Evolutionary conservation across 2,329 filamentous ascomycete genomes (phyloP).

Genomic region (Nothopassalora personata): DNA sequence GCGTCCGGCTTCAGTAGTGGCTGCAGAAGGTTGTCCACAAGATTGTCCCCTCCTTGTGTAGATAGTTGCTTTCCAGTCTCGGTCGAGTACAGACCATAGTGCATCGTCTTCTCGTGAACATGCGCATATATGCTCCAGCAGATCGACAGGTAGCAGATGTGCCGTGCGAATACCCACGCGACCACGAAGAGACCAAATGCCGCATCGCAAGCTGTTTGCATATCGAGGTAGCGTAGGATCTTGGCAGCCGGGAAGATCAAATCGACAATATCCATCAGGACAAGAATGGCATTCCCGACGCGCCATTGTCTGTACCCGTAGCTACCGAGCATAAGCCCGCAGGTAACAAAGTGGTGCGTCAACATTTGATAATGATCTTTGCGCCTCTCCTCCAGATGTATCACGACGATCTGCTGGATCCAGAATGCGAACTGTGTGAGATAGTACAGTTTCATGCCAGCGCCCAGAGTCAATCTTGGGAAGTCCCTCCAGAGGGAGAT

Average conservation of each 20-base stretch:
- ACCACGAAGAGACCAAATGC: slow-evolving; percentile 82
- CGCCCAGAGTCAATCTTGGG: slow-evolving; percentile 70
- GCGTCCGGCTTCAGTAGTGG: slow-evolving; percentile 68
- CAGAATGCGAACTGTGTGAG: slow-evolving; percentile 87
- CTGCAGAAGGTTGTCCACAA: slow-evolving; percentile 59
- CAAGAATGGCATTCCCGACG: slow-evolving; percentile 81
- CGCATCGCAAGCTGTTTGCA: slow-evolving; percentile 68
- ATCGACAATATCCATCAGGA: slow-evolving; percentile 91
- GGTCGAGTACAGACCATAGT: slow-evolving; percentile 62
- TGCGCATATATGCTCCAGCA: slow-evolving; percentile 77
- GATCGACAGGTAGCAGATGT: slow-evolving; percentile 71
- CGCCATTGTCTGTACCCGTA: slow-evolving; percentile 84
- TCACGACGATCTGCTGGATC: slow-evolving; percentile 88
- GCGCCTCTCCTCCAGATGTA: slow-evolving; percentile 87
- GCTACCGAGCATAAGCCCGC: slow-evolving; percentile 69
- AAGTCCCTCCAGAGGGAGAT: slow-evolving; percentile 69
- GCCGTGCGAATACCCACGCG: slow-evolving; percentile 77
- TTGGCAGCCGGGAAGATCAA: slow-evolving; percentile 79
- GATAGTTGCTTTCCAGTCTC: slow-evolving; percentile 52
- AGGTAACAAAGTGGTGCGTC: slow-evolving; percentile 87
- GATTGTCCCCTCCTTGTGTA: slow-evolving; percentile 43
- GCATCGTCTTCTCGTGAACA: slow-evolving; percentile 53
- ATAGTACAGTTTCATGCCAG: slow-evolving; percentile 81
- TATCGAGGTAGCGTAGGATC: slow-evolving; percentile 84
- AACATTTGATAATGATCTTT: slow-evolving; percentile 98